These are phyloP conservation scores for Chaetothyriales sp. DNA, from an alignment of 2,329 filamentous ascomycete species.

Conservation along the genomic window DNA sequence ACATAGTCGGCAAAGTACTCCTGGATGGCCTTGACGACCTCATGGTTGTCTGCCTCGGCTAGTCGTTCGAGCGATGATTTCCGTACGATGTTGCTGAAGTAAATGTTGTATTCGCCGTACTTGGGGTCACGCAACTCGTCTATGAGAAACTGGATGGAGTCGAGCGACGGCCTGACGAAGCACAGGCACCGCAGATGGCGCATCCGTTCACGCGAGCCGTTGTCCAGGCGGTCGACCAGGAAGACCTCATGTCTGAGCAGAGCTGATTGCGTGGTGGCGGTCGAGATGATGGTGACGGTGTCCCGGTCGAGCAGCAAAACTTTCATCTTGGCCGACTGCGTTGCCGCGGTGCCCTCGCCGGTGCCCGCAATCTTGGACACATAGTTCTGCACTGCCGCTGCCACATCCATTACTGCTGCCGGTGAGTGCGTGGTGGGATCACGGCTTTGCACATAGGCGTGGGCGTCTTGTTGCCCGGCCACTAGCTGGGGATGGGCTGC, in stretches of 20 bases:
- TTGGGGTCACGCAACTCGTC: slow-evolving; percentile 92
- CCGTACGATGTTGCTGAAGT: slow-evolving; percentile 94
- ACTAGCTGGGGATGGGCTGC: not conserved
- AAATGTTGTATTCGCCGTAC: slow-evolving; percentile 94
- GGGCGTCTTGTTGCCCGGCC: not conserved
- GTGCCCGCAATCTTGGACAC: slow-evolving; percentile 89
- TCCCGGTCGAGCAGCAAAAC: slow-evolving; percentile 86
- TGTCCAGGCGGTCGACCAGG: slow-evolving; percentile 91
- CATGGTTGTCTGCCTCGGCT: slow-evolving; percentile 92
- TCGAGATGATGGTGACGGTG: slow-evolving; percentile 85
- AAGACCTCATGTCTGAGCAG: slow-evolving; percentile 95
- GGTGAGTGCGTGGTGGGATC: not conserved
- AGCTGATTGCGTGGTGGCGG: slow-evolving; percentile 86
- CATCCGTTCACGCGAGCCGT: slow-evolving; percentile 87
- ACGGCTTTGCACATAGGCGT: not conserved
- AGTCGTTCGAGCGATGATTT: slow-evolving; percentile 90
- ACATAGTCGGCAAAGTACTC: slow-evolving; percentile 95
- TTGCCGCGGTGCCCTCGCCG: slow-evolving; percentile 51
- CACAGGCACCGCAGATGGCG: slow-evolving; percentile 87
- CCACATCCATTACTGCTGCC: slow-evolving; percentile 61
- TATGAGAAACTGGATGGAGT: slow-evolving; percentile 84
- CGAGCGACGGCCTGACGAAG: slow-evolving; percentile 80
- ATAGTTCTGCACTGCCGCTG: slow-evolving; percentile 85
- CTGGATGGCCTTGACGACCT: slow-evolving; percentile 85
- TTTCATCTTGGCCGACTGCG: slow-evolving; percentile 87